phyloP scores from a whole-genome alignment of 257 asterid genomes.

The Nicotiana otophora region DNA sequence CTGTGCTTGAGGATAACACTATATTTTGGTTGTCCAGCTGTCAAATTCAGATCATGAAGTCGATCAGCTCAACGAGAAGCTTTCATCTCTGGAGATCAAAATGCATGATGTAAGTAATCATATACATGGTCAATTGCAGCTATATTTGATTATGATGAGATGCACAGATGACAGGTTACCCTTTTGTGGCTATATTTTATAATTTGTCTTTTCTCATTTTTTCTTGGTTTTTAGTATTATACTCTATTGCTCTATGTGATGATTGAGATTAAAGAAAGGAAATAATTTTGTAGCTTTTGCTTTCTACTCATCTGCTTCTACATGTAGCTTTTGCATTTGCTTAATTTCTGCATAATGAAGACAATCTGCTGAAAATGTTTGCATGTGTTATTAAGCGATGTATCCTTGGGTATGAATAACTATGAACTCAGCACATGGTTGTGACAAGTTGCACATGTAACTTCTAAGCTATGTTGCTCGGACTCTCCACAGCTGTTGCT shows the following conservation, averaged over 20 bases:
- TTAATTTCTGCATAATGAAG: neutral
- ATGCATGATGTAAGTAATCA: constrained; percentile 34
- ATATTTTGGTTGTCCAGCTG: constrained; percentile 2
- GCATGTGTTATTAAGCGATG: neutral
- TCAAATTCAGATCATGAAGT: constrained; percentile 28
- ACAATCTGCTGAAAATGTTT: neutral
- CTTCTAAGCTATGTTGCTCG: neutral
- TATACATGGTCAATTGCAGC: neutral
- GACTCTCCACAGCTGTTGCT: too few species aligned
- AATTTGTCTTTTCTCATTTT: neutral
- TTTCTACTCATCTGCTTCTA: neutral
- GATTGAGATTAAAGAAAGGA: neutral
- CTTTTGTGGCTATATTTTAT: neutral
- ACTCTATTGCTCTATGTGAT: neutral
- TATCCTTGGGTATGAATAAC: neutral
- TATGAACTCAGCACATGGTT: neutral
- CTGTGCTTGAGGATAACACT: neutral
- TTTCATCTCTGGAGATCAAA: constrained; percentile 34
- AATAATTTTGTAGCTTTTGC: neutral
- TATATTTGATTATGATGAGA: neutral
- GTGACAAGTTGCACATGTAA: neutral
- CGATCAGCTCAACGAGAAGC: constrained; percentile 34
- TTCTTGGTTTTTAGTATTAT: neutral
- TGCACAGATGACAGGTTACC: neutral
- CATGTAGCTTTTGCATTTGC: neutral